Evolutionary conservation across 2,329 filamentous ascomycete species (phyloP), one percentile per base, ranked within the genome.

Genomic region (Phyllachora maydis): DNA sequence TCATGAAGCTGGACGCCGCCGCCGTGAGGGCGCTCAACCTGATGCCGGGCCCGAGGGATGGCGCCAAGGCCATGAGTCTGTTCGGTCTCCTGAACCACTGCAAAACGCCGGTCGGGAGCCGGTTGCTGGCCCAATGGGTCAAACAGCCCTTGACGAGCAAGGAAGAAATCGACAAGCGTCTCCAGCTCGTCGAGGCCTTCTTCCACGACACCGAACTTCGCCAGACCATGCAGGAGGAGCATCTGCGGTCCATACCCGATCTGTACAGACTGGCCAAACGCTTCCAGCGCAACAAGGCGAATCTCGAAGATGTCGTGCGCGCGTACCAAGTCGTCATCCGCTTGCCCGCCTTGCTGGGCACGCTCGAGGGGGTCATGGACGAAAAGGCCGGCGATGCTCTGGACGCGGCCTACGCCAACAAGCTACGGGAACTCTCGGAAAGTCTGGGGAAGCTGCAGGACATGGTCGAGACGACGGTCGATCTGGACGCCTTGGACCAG

Each of bases 401-500:
- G 1, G 83, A 95, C 32, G 63, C 64, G 5, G 72, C 81, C 13
- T 98, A 98, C 43, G 93, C 83, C 1, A 63, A 65, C 14, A 90
- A 90, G 42, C 54, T 98, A 18, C 66, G 65, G 23, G 66, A 76
- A 29, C 65, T 79, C 29, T 76, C 72, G 5, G 70, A 81, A 38
- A 78, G 71, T 38, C 60, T 98, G 23, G 71, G 65, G 14, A 92
- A 82, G 42, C 57, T 98, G 8, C 78, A 85, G 40, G 88, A 98
- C 43, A 93, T 98, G 81, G 88, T 98, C 0, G 88, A 98, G 52
- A 92, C 88, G 2, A 98, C 90, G 0, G 83, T 98, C 9, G 88
- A 98, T 40, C 65, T 98, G 0, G 79, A 92, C 28, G 88, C 88
- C 3, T 65, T 98, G 8, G 85, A 98, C 39, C 82, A 88, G 34